Evolutionary conservation across 179 eudicot species (phyloP).

Genomic region (Amaranthus tricolor): DNA sequence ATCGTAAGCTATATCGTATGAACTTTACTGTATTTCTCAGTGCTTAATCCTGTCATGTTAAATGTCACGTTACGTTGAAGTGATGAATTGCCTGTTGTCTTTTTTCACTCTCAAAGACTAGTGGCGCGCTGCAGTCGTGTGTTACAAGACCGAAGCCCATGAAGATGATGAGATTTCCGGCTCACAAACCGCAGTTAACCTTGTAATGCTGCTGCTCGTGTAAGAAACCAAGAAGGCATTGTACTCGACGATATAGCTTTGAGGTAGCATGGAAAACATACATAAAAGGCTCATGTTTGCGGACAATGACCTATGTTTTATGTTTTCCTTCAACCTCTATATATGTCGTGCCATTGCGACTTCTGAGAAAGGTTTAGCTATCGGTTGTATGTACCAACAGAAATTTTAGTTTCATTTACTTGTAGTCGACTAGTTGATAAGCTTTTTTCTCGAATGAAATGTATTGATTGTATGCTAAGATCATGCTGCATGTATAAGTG

Average conservation of each 20-base stretch:
- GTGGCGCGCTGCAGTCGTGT: neutral
- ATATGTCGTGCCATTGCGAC: neutral
- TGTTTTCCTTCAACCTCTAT: neutral
- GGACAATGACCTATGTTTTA: neutral
- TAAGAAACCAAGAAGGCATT: neutral
- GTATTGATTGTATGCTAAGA: neutral
- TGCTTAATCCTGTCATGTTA: neutral
- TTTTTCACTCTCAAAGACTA: neutral
- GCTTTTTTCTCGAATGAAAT: neutral
- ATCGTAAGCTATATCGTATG: no score
- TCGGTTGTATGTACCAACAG: neutral
- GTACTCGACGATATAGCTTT: neutral
- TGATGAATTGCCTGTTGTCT: slow-evolving; percentile 3
- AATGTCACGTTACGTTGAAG: neutral
- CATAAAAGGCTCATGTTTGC: neutral
- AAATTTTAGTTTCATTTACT: neutral
- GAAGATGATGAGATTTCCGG: neutral
- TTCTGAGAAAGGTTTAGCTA: neutral
- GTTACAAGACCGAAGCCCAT: slow-evolving; percentile 18
- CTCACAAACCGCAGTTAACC: slow-evolving; percentile 3
- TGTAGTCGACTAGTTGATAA: neutral
- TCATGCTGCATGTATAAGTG: slow-evolving; percentile 9
- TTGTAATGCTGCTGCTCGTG: slow-evolving; percentile 3
- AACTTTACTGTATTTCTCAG: no score
- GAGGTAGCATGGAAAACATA: neutral